Conservation (phyloP, 2,329 filamentous ascomycete genomes). For the Didymella exigua region DNA sequence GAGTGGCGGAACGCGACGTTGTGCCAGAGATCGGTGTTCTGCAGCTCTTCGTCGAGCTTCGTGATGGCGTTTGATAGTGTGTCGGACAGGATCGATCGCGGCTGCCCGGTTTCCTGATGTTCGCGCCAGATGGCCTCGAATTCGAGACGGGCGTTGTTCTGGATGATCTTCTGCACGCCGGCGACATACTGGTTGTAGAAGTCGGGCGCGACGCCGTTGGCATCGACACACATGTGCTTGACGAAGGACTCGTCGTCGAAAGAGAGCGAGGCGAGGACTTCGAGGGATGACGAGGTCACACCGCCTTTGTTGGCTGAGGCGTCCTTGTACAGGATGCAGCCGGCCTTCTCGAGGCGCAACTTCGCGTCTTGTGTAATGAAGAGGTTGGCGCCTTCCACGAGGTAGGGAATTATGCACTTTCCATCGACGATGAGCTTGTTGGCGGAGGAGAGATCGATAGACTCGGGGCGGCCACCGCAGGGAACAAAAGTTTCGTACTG, state of each 20-base stretch:
- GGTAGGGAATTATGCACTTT: slow-evolving; percentile 87
- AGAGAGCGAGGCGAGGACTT: slow-evolving; percentile 90
- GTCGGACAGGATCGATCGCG: slow-evolving; percentile 88
- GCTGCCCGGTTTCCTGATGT: slow-evolving; percentile 77
- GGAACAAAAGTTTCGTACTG: slow-evolving; percentile 90
- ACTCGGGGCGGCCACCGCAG: slow-evolving; percentile 94
- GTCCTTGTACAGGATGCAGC: slow-evolving; percentile 95
- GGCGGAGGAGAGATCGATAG: slow-evolving; percentile 88
- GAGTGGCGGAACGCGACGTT: slow-evolving; percentile 77
- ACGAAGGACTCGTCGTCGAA: slow-evolving; percentile 91
- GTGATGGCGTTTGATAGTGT: slow-evolving; percentile 91
- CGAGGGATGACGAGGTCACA: slow-evolving; percentile 94
- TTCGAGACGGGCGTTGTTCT: slow-evolving; percentile 88
- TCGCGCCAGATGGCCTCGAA: slow-evolving; percentile 99
- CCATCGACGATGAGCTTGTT: slow-evolving; percentile 87
- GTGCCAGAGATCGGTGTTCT: slow-evolving; percentile 89
- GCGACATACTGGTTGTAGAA: slow-evolving; percentile 96
- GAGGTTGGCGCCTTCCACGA: slow-evolving; percentile 96
- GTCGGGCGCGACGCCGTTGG: slow-evolving; percentile 77
- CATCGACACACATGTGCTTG: slow-evolving; percentile 87
- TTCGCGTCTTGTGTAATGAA: slow-evolving; percentile 99
- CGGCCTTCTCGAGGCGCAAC: slow-evolving; percentile 91
- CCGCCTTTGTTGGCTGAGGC: slow-evolving; percentile 98
- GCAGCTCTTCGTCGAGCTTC: slow-evolving; percentile 93
- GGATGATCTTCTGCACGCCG: slow-evolving; percentile 87